Evolutionary conservation across 768 basidiomycete genomes (phyloP).

Genomic region (Serendipita vermifera): DNA sequence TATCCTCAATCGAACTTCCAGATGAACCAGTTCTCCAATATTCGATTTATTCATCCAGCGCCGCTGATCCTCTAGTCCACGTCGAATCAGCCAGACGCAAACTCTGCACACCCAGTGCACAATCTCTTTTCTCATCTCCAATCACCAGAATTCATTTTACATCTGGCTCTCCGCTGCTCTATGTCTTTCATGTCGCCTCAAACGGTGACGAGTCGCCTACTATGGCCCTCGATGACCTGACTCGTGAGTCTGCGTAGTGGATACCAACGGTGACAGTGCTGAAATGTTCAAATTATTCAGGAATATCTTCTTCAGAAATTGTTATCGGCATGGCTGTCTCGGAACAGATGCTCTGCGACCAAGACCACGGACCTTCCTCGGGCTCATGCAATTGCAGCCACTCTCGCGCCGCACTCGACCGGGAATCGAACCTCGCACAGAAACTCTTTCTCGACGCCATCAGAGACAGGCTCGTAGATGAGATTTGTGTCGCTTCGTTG

Average conservation of each 20-base stretch:
- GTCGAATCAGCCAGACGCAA: slow-evolving; percentile 2
- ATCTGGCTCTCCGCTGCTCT: neutral
- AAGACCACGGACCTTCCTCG: slow-evolving; percentile 2
- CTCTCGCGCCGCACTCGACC: neutral
- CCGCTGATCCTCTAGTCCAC: neutral
- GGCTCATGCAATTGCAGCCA: slow-evolving; percentile 8
- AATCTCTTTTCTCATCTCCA: neutral
- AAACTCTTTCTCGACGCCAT: slow-evolving; percentile 2
- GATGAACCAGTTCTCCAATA: neutral
- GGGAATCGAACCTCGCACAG: neutral
- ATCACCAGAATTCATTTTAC: neutral
- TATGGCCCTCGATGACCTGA: neutral
- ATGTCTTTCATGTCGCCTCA: neutral
- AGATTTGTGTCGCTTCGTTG: neutral
- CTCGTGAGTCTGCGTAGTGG: neutral
- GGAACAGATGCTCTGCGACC: neutral
- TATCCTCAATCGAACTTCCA: slow-evolving; percentile 8
- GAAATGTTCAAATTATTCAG: neutral
- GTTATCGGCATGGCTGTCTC: neutral
- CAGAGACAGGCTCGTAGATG: slow-evolving; percentile 1
- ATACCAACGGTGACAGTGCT: neutral
- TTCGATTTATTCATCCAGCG: neutral
- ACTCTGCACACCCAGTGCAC: neutral
- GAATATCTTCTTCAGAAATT: neutral
- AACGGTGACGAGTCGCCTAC: neutral